Evolutionary conservation across 768 basidiomycete species (phyloP), one percentile per base, ranked within the genome.

Genomic region (Amanita thiersii): DNA sequence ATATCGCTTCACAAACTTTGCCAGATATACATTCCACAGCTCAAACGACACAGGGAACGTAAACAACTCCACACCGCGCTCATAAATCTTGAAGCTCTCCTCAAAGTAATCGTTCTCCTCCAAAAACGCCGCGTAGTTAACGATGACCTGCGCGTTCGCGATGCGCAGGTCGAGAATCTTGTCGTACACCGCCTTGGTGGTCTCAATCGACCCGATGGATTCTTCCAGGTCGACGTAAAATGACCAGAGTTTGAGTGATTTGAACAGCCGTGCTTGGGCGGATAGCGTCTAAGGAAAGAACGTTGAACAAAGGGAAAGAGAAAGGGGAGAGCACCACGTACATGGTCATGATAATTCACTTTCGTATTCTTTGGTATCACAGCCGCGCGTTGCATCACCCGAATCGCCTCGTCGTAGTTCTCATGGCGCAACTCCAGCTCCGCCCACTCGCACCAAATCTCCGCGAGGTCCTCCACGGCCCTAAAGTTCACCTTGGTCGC

Each of bases 381-480:
- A 20, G 91, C 76, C 1, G 92, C 96, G n/a, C 94, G 75, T 58
- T 98, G 93, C 94, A 98, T 94, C 7, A 98, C 82, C 24, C 82
- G 76, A 51, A 93, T 79, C 7, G 92, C 91, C 50, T 97, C 92
- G 44, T 98, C 94, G 52, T 93, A 97, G 56, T 96, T 96, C 93
- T 94, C 93, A 37, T 92, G 84, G 31, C 94, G 79, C 37, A 98
- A 72, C 58, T 99, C 96, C 84, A 98, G 81, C 63, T 99, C 96
- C 5, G 96, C 80, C 94, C 96, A 98, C 63, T 98, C 96, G 54
- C 93, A 97, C 96, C 96, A 99, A 10, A 97, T 77, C 59, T 98
- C 96, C 0, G 96, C 96, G 17, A 99, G 72, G 53, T 99, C 96
- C 56, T 99, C 94, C 7, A 99, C 93, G n/a, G 77, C 72, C 61